Base-by-base conservation (phyloP, 2,329 filamentous ascomycete species). In the Fusarium gaditjirri region DNA sequence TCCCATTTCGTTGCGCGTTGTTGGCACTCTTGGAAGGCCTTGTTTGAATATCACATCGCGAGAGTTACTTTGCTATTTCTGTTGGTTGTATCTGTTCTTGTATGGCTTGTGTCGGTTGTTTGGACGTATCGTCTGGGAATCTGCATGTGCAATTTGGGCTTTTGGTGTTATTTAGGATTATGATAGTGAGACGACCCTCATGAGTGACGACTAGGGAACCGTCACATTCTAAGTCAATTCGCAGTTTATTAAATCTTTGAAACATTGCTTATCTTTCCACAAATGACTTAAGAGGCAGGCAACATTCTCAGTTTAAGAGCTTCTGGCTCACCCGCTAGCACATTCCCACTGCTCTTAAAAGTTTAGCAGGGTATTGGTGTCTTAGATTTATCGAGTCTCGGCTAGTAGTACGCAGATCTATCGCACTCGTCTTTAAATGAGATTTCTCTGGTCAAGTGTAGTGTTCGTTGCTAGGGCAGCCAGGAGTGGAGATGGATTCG, bases 121-220 rank as follows among this genome's bases (percentile, higher is more conserved):
- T 23, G 36, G 68, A 43, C 27, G 27, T 27, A 42, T 50, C 25
- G 43, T 56, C 43, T 35, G 33, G 27, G 60, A 33, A 58, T 71
- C 56, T 71, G 33, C 11, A 52, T 16, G 33, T 52, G 25, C 42
- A 55, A 38, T 44, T 61, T 60, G 56, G 49, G 54, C 68, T 71
- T 61, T 73, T 71, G 71, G 65, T 76, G 71, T 79, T 77, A 67
- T 73, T 78, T 77, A 65, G 76, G 72, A 78, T 79, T 72, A 79
- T 72, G 78, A 79, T 77, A 78, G 73, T 77, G 73, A 78, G 71
- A 79, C 59, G 78, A 79, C 69, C 66, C 68, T 79, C 61, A 79
- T 77, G 78, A 78, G 71, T 78, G 73, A 79, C 74, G 78, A 76
- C 74, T 76, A 74, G 75, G 58, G 72, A 77, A 76, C 73, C 68